These are phyloP conservation scores for Neocallimastix lanati DNA, from an alignment of 192 early-diverging fungal genomes.

Conservation along the genomic window DNA sequence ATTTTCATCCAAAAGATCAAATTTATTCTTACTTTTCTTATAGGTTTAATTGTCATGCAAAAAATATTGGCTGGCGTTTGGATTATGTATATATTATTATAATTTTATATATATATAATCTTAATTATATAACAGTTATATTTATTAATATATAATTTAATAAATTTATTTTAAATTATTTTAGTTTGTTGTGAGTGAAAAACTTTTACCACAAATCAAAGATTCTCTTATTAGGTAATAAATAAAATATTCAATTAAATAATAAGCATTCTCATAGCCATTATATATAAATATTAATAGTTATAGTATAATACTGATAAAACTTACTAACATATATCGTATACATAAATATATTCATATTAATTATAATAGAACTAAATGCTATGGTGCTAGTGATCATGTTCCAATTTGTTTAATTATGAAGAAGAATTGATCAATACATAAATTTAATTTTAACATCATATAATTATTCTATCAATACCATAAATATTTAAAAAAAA, in stretches of 20 bases:
- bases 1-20: constrained; percentile 40
- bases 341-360: too few relatives aligned
- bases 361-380: constrained; percentile 17
- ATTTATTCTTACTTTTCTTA: constrained; percentile 65
- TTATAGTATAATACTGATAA: too few relatives aligned
- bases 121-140: too few relatives aligned
- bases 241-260: too few relatives aligned
- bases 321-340: too few relatives aligned
- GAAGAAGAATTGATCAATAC: neutral
- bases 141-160: too few relatives aligned
- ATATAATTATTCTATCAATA: too few relatives aligned
- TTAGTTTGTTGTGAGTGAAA: neutral
- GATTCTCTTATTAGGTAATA: neutral
- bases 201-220: neutral
- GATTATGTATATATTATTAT: neutral
- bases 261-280: too few relatives aligned
- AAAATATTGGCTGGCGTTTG: constrained; percentile 51
- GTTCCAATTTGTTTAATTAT: constrained; percentile 47
- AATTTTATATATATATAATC: too few relatives aligned
- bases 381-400: constrained; percentile 79
- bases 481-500: too few relatives aligned
- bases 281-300: too few relatives aligned
- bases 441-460: too few relatives aligned
- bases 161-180: neutral
- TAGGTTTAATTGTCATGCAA: constrained; percentile 47